A percentile compares a stretch with the other conserved stretches of the same genome.
Conservation (phyloP, 2,329 filamentous ascomycete species). For the Beauveria sp. region DNA sequence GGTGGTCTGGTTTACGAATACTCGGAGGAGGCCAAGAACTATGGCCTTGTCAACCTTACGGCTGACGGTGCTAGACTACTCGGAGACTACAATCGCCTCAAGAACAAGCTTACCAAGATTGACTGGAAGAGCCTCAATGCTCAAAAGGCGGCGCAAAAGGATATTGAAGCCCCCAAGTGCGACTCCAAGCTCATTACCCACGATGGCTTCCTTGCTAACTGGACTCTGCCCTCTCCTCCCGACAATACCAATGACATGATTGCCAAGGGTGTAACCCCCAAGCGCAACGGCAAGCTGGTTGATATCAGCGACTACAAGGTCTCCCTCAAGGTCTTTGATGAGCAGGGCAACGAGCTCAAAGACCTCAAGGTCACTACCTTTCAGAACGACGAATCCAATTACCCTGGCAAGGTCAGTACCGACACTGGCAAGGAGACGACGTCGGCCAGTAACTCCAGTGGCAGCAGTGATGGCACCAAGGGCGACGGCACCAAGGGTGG, state of each 20-base stretch:
- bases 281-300: conserved; percentile 61
- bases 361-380: conserved; percentile 42
- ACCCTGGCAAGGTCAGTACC: conserved; percentile 34
- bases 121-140: conserved; percentile 62
- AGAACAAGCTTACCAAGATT: conserved; percentile 66
- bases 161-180: conserved; percentile 54
- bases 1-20: conserved; percentile 80
- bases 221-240: conserved; percentile 65
- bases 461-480: neutral
- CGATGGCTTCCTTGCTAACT: conserved; percentile 67
- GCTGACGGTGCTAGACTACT: conserved; percentile 51
- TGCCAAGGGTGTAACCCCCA: conserved; percentile 61
- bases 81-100: conserved; percentile 65
- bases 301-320: conserved; percentile 58
- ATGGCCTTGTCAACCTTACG: conserved; percentile 56
- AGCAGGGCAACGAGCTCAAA: conserved; percentile 33
- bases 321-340: conserved; percentile 32
- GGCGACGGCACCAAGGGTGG: neutral
- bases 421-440: conserved; percentile 24
- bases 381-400: conserved; percentile 37
- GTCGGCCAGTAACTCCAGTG: conserved; percentile 16
- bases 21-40: conserved; percentile 61
- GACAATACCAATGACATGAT: conserved; percentile 65
- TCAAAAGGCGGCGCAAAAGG: conserved; percentile 47
- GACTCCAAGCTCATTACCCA: conserved; percentile 56